Evolutionary conservation across 2,329 filamentous ascomycete species (phyloP), one percentile per base, ranked within the genome.

Genomic region (Colletotrichum salicis): DNA sequence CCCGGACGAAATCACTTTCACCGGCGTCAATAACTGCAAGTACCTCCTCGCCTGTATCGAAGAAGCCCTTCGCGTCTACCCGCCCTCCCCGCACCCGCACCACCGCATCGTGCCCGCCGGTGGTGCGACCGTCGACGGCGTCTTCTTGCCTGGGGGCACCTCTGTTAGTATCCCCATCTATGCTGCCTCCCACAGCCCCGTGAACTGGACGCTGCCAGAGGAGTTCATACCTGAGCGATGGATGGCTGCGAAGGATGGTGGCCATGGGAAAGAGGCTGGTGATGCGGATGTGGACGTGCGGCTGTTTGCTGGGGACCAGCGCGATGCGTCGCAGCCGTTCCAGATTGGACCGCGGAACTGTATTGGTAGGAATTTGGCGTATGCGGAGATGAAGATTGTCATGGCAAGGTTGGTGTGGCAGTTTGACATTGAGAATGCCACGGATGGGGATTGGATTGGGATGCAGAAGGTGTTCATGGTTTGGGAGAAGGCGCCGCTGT

Each of bases 181-280:
- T n/a, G 67, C 57, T 4, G 51, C 58, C 11, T 48, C 31, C 52
- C 27, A 55, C 19, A 45, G 33, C 4, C n/a, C 58, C 11, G 13
- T 13, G 3, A 66, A 86, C 74, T 89, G 86, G 75, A 78, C 78
- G 4, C 79, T 85, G 1, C 83, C 87, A 0, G 77, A 82, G n/a
- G 75, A 75, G 0, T 90, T 84, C 73, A 79, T 78, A 2, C 87
- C 87, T 0, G 85, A 89, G 74, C 80, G 87, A 0, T 88, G 84
- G 57, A 15, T 65, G n/a, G 51, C 52, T 1, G n/a, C 59, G 12
- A 51, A 70, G 5, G 57, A 41, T 48, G 41, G 8, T 48, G 19
- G 19, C 3, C 8, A 22, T 19, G 8, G 19, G 15, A 3, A 22
- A 2, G 41, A 19, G 4, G 41, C 0, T n/a, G 19, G 3, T 7